Conservation (phyloP, 228 moss, liverwort and hornwort species). For the Sphagnum fallax region DNA sequence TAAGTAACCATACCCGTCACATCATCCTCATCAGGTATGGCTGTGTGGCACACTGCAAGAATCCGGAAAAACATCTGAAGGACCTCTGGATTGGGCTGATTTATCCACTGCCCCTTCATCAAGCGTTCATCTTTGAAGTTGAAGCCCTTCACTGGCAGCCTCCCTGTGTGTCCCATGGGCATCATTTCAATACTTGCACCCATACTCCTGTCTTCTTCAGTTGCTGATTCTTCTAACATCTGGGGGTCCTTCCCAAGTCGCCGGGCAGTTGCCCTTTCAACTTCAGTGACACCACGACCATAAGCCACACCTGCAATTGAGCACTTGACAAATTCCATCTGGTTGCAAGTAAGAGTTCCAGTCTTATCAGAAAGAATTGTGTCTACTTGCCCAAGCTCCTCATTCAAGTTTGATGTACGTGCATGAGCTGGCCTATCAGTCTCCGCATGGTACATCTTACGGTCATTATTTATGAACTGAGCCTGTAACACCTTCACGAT, state of each 20-base stretch:
- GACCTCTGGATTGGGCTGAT: conserved; percentile 38
- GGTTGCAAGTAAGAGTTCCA: conserved; percentile 59
- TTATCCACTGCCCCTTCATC: conserved; percentile 33
- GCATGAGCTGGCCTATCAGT: conserved; percentile 55
- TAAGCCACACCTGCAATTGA: conserved; percentile 52
- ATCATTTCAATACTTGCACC: conserved; percentile 17
- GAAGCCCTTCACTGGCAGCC: conserved; percentile 38
- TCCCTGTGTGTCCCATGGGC: neutral
- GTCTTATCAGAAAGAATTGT: conserved; percentile 69
- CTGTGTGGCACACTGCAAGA: conserved; percentile 65
- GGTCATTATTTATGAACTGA: conserved; percentile 58
- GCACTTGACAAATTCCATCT: conserved; percentile 75
- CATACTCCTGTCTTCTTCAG: conserved; percentile 30
- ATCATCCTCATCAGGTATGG: conserved; percentile 56
- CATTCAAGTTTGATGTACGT: conserved; percentile 66
- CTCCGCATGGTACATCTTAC: conserved; percentile 48
- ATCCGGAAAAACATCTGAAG: conserved; percentile 43
- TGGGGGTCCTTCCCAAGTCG: conserved; percentile 79
- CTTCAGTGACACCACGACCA: conserved; percentile 52
- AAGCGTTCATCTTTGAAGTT: conserved; percentile 60
- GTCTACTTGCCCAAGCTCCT: conserved; percentile 65
- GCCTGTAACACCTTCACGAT: conserved; percentile 53
- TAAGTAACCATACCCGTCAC: conserved; percentile 24
- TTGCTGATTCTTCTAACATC: conserved; percentile 55
- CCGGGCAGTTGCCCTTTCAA: conserved; percentile 56